Evolutionary conservation across 805 yeast species (phyloP).

Genomic region (Kockiozyma suomiensis): DNA sequence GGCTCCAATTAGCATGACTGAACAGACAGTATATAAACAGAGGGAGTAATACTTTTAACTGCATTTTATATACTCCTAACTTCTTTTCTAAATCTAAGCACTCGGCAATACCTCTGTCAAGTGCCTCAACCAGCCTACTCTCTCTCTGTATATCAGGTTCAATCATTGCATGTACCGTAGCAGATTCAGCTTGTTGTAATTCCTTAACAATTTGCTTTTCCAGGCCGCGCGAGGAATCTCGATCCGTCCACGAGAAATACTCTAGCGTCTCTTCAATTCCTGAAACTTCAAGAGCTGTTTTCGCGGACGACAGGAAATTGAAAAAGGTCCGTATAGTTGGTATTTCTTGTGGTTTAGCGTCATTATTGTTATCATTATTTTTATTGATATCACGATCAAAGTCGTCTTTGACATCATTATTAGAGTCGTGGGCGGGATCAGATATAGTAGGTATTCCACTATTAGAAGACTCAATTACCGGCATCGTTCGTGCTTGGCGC

Average conservation of each 20-base stretch:
- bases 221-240: slow-evolving; percentile 63
- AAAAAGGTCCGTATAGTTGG: slow-evolving; percentile 16
- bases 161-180: slow-evolving; percentile 59
- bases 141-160: slow-evolving; percentile 49
- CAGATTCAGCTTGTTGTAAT: slow-evolving; percentile 60
- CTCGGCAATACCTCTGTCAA: slow-evolving; percentile 51
- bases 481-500: slow-evolving; percentile 6
- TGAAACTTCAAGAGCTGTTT: slow-evolving; percentile 33
- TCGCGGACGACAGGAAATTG: slow-evolving; percentile 16
- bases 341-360: background rate
- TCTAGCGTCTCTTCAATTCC: slow-evolving; percentile 67
- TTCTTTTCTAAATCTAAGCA: slow-evolving; percentile 60
- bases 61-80: slow-evolving; percentile 44
- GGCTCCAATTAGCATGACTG: background rate
- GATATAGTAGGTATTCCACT: no score
- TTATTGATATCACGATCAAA: background rate
- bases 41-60: slow-evolving; percentile 15
- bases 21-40: background rate
- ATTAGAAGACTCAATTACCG: background rate
- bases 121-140: slow-evolving; percentile 48
- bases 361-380: background rate
- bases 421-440: background rate
- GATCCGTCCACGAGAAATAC: slow-evolving; percentile 74
- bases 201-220: slow-evolving; percentile 61
- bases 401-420: background rate